Base-by-base conservation (phyloP, 805 yeast genomes). In the Schizosaccharomyces lindneri region DNA sequence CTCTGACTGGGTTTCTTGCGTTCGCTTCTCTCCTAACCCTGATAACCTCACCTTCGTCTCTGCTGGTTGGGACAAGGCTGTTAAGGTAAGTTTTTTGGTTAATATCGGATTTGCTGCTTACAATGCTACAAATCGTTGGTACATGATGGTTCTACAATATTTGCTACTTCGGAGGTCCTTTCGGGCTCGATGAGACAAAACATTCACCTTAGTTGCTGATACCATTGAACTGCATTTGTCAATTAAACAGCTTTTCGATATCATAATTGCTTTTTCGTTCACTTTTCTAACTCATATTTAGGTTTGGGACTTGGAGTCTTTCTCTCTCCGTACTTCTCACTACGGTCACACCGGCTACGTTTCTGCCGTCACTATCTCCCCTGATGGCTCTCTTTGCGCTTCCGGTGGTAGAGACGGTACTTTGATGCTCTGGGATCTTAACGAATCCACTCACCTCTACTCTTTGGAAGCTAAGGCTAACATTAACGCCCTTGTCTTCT, bases 361-460 rank as follows among this genome's bases (percentile, higher is more conserved):
- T 72, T 86, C 95, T 74, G 79, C 94, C 75, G 83, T 93, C 80
- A 87, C 96, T 74, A 84, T 93, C 75, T 88, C 99, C 68, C 99
- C 99, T 80, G 99, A 93, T 80, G 98, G 97, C 81, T 84, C 98
- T 69, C 81, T 93, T 74, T 86, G 94, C 78, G 97, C 99, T 70
- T 89, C 98, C 70, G 97, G 96, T 78, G 98, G 98, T 78, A 93
- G 93, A 83, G 98, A 93, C 76, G 98, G 98, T 80, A 82, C 84
- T 72, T 86, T 93, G 80, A 84, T 87, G 87, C 83, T 93, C 75
- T 93, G 99, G 99, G 94, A 89, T 81, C 81, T 90, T 79, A 80
- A 82, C 81, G 76, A 81, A 72, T 82, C 85, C 80, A 76, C 78
- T 73, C 83, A 89, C 73, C 81, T 89, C 73, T 90, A 88, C 95